These are phyloP conservation scores for Sclerotiophoma versabilis DNA, from an alignment of 2,329 filamentous ascomycete species.

Conservation along the genomic window DNA sequence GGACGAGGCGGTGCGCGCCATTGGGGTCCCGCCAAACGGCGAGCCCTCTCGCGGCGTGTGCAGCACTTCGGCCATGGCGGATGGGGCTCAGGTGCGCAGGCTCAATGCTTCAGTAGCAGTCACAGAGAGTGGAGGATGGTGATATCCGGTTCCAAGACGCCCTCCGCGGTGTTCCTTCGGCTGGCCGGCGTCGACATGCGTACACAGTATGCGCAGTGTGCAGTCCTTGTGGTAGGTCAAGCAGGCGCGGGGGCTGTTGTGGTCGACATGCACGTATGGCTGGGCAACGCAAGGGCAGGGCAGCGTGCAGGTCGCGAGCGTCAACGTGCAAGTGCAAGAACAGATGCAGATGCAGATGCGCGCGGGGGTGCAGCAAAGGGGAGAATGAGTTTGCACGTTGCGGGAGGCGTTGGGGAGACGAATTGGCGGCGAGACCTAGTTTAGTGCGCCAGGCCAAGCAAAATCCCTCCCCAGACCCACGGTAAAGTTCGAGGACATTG, in stretches of 20 bases:
- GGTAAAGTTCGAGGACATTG: constrained; percentile 4
- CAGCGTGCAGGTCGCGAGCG: background rate
- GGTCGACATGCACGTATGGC: constrained; percentile 16
- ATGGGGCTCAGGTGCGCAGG: constrained; percentile 6
- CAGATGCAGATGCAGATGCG: background rate
- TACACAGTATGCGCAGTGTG: constrained; percentile 28
- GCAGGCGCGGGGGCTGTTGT: constrained; percentile 20
- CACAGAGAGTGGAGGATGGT: constrained; percentile 24
- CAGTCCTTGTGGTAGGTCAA: constrained; percentile 16
- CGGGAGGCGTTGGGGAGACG: constrained; percentile 15
- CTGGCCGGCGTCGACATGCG: constrained; percentile 44
- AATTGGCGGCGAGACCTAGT: constrained; percentile 11
- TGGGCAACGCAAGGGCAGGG: constrained; percentile 17
- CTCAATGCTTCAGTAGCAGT: constrained; percentile 34
- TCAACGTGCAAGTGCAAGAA: constrained; percentile 2
- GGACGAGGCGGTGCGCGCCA: constrained; percentile 53
- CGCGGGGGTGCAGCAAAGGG: constrained; percentile 12
- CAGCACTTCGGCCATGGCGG: constrained; percentile 52
- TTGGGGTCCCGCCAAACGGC: constrained; percentile 47
- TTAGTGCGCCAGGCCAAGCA: constrained; percentile 15
- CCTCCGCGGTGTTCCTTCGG: constrained; percentile 32
- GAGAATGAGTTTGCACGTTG: constrained; percentile 20
- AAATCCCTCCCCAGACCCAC: constrained; percentile 7
- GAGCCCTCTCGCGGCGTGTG: constrained; percentile 26
- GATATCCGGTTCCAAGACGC: constrained; percentile 32